Evolutionary conservation across 805 yeast genomes (phyloP).

Genomic region (Myxozyma geophila): DNA sequence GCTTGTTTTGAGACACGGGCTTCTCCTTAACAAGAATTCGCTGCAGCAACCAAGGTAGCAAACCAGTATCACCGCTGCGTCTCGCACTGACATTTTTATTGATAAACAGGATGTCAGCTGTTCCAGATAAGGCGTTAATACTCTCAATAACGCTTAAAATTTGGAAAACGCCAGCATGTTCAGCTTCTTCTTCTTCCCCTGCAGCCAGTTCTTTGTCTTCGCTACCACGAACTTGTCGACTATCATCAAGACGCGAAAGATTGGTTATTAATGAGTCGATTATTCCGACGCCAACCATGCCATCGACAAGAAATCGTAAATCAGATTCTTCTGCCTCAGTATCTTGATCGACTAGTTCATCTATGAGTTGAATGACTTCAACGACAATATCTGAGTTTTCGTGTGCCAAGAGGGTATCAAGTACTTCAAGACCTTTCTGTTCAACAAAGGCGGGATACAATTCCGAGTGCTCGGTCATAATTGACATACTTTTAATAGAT

Average conservation of each 20-base stretch:
- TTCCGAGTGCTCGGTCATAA: constrained; percentile 29
- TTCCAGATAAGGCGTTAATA: constrained; percentile 16
- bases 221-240: constrained; percentile 10
- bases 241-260: constrained; percentile 30
- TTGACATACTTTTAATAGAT: constrained; percentile 27
- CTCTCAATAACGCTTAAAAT: constrained; percentile 35
- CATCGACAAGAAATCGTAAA: constrained; percentile 18
- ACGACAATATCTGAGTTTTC: constrained; percentile 37
- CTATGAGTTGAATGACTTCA: constrained; percentile 33
- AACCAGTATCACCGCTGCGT: constrained; percentile 21
- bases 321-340: constrained; percentile 23
- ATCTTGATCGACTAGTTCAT: constrained; percentile 37
- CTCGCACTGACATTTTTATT: not conserved
- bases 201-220: constrained; percentile 12
- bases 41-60: constrained; percentile 35
- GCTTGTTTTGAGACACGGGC: constrained; percentile 35
- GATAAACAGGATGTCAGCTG: constrained; percentile 24
- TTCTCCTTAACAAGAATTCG: constrained; percentile 30
- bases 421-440: constrained; percentile 14
- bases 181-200: constrained; percentile 27
- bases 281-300: constrained; percentile 18
- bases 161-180: constrained; percentile 33
- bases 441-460: constrained; percentile 33
- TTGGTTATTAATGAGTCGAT: constrained; percentile 23
- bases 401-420: constrained; percentile 28